Conservation (phyloP, 1,139 yeast species). For the Waltiozyma sp. region DNA sequence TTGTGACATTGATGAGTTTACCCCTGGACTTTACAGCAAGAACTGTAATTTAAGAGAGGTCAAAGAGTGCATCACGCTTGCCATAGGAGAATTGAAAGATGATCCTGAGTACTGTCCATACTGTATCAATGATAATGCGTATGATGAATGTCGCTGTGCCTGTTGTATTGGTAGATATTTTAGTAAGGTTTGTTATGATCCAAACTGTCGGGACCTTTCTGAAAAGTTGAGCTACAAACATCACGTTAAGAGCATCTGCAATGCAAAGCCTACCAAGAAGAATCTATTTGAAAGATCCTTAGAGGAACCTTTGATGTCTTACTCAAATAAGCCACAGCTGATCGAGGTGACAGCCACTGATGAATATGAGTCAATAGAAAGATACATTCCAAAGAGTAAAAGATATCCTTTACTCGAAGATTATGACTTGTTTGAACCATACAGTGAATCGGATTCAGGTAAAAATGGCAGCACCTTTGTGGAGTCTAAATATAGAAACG, state of each 20-base stretch:
- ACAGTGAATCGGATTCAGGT: constrained; percentile 4
- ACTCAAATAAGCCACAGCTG: background rate
- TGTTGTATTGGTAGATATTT: constrained; percentile 17
- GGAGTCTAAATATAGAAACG: constrained; percentile 4
- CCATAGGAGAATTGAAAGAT: constrained; percentile 10
- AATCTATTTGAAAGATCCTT: background rate
- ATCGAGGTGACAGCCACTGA: background rate
- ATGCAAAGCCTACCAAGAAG: constrained; percentile 10
- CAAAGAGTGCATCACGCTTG: constrained; percentile 14
- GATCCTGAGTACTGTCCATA: constrained; percentile 17
- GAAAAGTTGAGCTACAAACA: constrained; percentile 17
- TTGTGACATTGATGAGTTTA: constrained; percentile 12
- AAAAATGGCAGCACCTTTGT: background rate
- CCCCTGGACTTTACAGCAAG: constrained; percentile 13
- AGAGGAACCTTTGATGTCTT: background rate
- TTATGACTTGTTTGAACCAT: constrained; percentile 10
- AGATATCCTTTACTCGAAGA: background rate
- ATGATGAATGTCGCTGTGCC: constrained; percentile 19
- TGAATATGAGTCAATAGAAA: background rate
- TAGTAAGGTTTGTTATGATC: constrained; percentile 17
- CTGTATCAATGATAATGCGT: constrained; percentile 16
- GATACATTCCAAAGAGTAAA: constrained; percentile 1
- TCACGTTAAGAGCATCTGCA: constrained; percentile 16
- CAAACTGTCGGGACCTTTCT: constrained; percentile 11
- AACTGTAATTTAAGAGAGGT: constrained; percentile 13